These are phyloP conservation scores for Umbelopsis vinacea DNA, from an alignment of 192 early-diverging fungal genomes.

Conservation along the genomic window DNA sequence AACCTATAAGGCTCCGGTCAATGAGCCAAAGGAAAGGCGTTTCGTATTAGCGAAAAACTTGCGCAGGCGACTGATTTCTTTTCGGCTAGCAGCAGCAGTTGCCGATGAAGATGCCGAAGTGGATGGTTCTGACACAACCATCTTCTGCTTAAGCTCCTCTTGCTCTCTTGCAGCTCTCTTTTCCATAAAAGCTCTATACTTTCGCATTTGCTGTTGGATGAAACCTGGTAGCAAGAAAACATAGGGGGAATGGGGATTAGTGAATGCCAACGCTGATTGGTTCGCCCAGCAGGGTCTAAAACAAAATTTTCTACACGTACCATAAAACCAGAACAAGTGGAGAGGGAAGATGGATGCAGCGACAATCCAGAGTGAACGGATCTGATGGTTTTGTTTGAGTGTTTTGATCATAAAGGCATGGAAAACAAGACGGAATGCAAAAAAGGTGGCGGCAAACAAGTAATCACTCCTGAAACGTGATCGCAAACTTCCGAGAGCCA, in stretches of 20 bases:
- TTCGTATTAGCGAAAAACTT: slow-evolving; percentile 3
- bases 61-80: slow-evolving; percentile 8
- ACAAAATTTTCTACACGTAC: slow-evolving; percentile 22
- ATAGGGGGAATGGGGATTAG: not conserved
- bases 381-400: slow-evolving; percentile 42
- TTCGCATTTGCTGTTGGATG: slow-evolving; percentile 9
- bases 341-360: slow-evolving; percentile 48
- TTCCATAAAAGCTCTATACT: not conserved
- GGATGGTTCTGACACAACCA: not conserved
- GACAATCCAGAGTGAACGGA: slow-evolving; percentile 44
- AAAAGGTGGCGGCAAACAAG: slow-evolving; percentile 57
- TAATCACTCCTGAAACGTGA: slow-evolving; percentile 51
- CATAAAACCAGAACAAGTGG: slow-evolving; percentile 58
- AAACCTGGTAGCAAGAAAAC: not conserved
- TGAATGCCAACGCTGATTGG: slow-evolving; percentile 3
- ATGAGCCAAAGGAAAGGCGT: slow-evolving; percentile 12
- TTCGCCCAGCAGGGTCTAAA: not conserved
- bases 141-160: not conserved
- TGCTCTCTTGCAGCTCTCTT: not conserved
- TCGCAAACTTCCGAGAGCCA: slow-evolving; percentile 55
- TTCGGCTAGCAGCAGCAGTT: not conserved
- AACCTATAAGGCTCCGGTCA: slow-evolving; percentile 4
- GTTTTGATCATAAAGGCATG: slow-evolving; percentile 50
- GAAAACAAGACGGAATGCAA: slow-evolving; percentile 55
- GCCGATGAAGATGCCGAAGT: not conserved